Evolutionary conservation across 768 basidiomycete species (phyloP).

Genomic region (Rhizopogon vinicolor): DNA sequence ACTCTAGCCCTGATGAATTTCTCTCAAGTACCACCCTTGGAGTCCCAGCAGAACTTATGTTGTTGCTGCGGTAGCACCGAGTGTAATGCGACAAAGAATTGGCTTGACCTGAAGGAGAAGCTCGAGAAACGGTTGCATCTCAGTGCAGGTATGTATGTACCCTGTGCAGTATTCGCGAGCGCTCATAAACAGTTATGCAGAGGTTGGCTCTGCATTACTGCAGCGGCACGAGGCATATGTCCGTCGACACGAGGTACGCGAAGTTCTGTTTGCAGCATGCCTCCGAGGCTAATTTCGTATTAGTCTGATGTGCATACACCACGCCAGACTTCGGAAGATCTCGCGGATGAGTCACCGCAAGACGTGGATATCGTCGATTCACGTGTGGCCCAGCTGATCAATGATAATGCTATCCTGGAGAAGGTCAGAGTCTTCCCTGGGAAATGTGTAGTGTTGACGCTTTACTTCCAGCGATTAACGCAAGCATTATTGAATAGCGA

Average conservation of each 20-base stretch:
- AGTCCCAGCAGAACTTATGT: slow-evolving; percentile 42
- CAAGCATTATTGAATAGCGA: slow-evolving; percentile 81
- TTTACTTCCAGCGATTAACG: slow-evolving; percentile 54
- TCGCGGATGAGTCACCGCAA: slow-evolving; percentile 4
- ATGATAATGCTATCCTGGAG: slow-evolving; percentile 59
- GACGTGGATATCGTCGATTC: slow-evolving; percentile 20
- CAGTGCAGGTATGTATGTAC: slow-evolving; percentile 68
- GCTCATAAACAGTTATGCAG: slow-evolving; percentile 32
- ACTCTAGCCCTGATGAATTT: slow-evolving; percentile 69
- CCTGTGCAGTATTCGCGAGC: not conserved
- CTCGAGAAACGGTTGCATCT: slow-evolving; percentile 76
- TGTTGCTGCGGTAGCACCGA: slow-evolving; percentile 68
- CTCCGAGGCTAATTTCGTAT: slow-evolving; percentile 10
- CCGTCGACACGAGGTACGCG: slow-evolving; percentile 59
- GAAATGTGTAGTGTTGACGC: not conserved
- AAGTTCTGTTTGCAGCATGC: slow-evolving; percentile 4
- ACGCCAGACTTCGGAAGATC: slow-evolving; percentile 11
- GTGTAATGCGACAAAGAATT: slow-evolving; percentile 60
- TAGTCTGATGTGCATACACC: slow-evolving; percentile 13
- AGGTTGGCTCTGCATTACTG: slow-evolving; percentile 87
- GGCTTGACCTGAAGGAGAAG: slow-evolving; percentile 61
- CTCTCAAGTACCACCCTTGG: slow-evolving; percentile 72
- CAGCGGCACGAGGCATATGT: slow-evolving; percentile 86
- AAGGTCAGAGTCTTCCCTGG: slow-evolving; percentile 19
- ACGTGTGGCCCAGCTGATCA: slow-evolving; percentile 33